Evolutionary conservation across 305 asterid species (phyloP), one percentile per base, ranked within the genome.

Genomic region (Salvia sclarea): DNA sequence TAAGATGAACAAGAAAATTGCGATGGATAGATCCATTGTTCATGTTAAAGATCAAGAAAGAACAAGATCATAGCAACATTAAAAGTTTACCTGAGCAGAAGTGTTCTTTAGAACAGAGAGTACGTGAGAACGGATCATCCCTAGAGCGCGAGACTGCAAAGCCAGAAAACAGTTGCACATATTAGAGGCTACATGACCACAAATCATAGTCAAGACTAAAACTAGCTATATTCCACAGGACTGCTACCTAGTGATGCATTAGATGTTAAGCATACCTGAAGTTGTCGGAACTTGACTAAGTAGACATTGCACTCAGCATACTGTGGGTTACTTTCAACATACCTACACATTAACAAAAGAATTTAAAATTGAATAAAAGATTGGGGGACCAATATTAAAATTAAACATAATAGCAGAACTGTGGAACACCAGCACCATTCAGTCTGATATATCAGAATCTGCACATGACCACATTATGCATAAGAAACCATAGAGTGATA

Each of bases 221-320:
- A 64, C 38, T 47, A n/a, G 18, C 28, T 53, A 48, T 55, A 49
- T 25, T 44, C 22, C 44, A 38, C 10, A 75, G 13, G 21, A 43
- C 50, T 68, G 73, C 58, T 55, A 31, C 44, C 44, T 41, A 48
- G 43, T 40, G 38, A 28, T 57, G 48, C 57, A 78, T 47, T 24
- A 35, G 50, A 55, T 62, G 54, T 14, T 61, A 33, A 61, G 71
- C 74, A 69, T 76, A 91, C 99, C 98, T 95, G 99, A 73, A 95
- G 96, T 78, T 95, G 98, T 68, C 96, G 96, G 83, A 95, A 91
- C 80, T 95, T 95, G 83, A 95, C 98, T 81, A 90, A 83, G 86
- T 95, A 91, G 70, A 95, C 94, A 77, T 83, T 87, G 91, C 98
- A 89, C 83, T 95, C 99, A 43, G 99, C 96, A 83, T 91, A 95